Percentiles rank a stretch among this genome's conserved stretches.
Conservation (phyloP, 202 grass and related monocot genomes). For the Carex arenaria region DNA sequence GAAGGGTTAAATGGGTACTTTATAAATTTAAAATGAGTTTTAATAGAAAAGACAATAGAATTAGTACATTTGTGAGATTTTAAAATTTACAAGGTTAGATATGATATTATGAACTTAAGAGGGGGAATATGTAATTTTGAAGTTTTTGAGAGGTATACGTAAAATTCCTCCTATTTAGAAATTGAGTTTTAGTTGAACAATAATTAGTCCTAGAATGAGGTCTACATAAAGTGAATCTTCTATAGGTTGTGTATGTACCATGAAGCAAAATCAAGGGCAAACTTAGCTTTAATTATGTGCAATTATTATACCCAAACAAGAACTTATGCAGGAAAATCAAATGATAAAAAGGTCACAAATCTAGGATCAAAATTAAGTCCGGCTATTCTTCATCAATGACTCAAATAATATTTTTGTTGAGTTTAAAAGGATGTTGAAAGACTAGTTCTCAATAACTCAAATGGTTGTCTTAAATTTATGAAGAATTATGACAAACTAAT, state of each 20-base stretch:
- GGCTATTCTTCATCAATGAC: background rate
- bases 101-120: no score
- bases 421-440: no score
- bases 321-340: background rate
- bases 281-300: background rate
- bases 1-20: no score
- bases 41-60: no score
- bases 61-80: no score
- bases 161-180: background rate
- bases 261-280: background rate
- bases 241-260: background rate
- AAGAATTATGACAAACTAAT: background rate
- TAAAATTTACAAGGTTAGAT: no score
- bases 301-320: background rate
- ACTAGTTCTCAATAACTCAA: no score
- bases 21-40: no score
- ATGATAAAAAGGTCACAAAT: background rate
- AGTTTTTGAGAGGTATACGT: no score
- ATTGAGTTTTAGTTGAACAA: background rate
- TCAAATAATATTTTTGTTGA: background rate
- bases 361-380: background rate
- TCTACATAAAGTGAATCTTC: background rate
- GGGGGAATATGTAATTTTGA: no score
- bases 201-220: background rate
- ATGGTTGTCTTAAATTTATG: background rate